Evolutionary conservation across 257 asterid species (phyloP).

Genomic region (Rehmannia glutinosa): DNA sequence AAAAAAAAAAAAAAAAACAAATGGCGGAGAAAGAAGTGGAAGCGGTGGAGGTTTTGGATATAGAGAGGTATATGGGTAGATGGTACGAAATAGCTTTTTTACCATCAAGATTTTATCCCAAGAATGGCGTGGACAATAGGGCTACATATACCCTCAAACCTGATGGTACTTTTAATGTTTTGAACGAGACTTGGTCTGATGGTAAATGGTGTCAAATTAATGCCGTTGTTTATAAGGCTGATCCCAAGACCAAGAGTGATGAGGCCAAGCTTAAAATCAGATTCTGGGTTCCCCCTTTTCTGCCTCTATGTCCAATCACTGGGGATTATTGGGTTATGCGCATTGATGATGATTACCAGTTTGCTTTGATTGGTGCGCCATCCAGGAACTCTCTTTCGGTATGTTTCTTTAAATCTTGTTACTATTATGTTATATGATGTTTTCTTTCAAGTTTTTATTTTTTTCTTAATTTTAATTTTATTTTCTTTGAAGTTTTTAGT

Average conservation of each 20-base stretch:
- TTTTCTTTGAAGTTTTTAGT: too few relatives aligned
- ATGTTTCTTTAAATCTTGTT: constrained; percentile 11
- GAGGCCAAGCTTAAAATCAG: constrained; percentile 66
- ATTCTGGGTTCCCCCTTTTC: constrained; percentile 61
- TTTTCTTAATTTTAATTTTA: too few relatives aligned
- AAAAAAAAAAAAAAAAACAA: too few relatives aligned
- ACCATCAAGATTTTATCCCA: constrained; percentile 74
- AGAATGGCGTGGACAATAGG: constrained; percentile 56
- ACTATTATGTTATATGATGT: too few relatives aligned
- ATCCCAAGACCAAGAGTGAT: constrained; percentile 60
- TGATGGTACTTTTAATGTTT: constrained; percentile 67
- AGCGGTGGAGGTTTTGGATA: constrained; percentile 50
- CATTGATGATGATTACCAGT: constrained; percentile 44
- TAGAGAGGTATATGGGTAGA: constrained; percentile 78
- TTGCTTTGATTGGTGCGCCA: constrained; percentile 74
- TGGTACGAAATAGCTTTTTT: constrained; percentile 94
- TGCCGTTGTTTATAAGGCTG: constrained; percentile 63
- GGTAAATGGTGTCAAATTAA: constrained; percentile 68
- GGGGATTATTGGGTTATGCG: constrained; percentile 64
- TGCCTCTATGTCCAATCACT: constrained; percentile 48
- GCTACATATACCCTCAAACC: constrained; percentile 70
- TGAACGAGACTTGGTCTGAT: constrained; percentile 76
- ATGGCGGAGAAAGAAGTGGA: constrained; percentile 64
- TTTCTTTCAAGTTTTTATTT: too few relatives aligned
- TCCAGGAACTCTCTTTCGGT: constrained; percentile 73